Conservation (phyloP, 208 protist species). For the Leishmania tropica region DNA sequence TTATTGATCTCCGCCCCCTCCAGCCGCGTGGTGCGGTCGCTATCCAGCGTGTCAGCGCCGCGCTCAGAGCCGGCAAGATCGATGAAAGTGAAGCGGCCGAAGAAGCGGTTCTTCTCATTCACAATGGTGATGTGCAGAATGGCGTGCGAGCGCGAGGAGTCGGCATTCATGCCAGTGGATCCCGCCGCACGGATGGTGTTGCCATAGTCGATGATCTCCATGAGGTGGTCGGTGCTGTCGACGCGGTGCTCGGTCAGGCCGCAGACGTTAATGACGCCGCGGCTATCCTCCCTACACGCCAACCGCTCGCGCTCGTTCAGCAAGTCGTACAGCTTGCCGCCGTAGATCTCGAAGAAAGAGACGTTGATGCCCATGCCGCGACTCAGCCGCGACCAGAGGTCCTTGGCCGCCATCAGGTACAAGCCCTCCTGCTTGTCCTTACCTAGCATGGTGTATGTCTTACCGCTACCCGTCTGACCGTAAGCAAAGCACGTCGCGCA, state of each 20-base stretch:
- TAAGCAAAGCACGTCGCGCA: constrained; percentile 94
- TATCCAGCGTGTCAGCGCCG: constrained; percentile 71
- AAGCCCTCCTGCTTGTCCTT: constrained; percentile 87
- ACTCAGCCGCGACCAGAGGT: constrained; percentile 80
- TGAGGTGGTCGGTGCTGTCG: constrained; percentile 61
- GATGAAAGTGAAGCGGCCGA: constrained; percentile 89
- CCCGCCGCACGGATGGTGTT: constrained; percentile 85
- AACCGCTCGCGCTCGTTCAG: constrained; percentile 80
- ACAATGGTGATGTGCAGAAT: constrained; percentile 91
- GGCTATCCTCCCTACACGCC: constrained; percentile 94
- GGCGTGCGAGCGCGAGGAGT: constrained; percentile 95
- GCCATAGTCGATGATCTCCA: constrained; percentile 90
- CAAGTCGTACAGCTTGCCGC: constrained; percentile 81
- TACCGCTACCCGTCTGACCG: constrained; percentile 93
- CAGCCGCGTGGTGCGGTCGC: constrained; percentile 78
- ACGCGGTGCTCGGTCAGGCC: constrained; percentile 79
- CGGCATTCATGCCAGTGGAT: constrained; percentile 96
- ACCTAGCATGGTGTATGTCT: constrained; percentile 94
- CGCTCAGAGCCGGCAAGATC: constrained; percentile 95
- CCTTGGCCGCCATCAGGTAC: constrained; percentile 73
- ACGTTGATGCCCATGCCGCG: constrained; percentile 61
- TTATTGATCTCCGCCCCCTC: constrained; percentile 94
- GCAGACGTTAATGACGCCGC: constrained; percentile 83
- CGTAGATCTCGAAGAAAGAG: constrained; percentile 92
- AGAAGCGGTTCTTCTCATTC: constrained; percentile 91